A percentile compares a stretch with the other conserved stretches of the same genome.
phyloP scores from a whole-genome alignment of 2,329 filamentous ascomycete genomes.

The Hypoxylon sp. region DNA sequence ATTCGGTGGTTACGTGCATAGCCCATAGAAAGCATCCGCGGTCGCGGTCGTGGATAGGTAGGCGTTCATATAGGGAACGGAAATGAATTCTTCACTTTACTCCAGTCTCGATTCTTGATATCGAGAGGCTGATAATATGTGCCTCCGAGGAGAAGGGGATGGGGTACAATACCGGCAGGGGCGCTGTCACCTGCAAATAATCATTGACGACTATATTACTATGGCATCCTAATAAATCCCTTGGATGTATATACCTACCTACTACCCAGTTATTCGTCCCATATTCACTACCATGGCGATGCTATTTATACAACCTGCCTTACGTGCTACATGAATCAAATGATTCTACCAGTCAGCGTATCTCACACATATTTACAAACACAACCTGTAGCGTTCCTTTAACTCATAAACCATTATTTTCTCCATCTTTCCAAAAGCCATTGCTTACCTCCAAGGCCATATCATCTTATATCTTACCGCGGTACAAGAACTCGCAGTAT shows the following conservation, averaged over 20 bases:
- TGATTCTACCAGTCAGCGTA: too few relatives aligned
- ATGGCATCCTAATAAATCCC: background rate
- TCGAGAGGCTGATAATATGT: slow-evolving; percentile 5
- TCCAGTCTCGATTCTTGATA: slow-evolving; percentile 18
- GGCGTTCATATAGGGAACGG: slow-evolving; percentile 50
- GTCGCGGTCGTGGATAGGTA: slow-evolving; percentile 49
- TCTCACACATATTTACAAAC: too few relatives aligned
- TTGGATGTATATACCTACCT: background rate
- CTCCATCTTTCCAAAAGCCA: slow-evolving; percentile 11
- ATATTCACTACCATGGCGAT: background rate
- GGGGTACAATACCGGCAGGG: background rate
- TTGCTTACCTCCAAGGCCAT: slow-evolving; percentile 12
- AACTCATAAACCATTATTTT: background rate
- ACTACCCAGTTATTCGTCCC: background rate
- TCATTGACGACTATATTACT: background rate
- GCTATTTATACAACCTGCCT: too few relatives aligned
- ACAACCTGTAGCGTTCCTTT: too few relatives aligned
- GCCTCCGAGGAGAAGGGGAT: slow-evolving; percentile 3
- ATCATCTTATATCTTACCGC: too few relatives aligned
- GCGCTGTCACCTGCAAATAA: background rate
- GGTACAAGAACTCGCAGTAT: too few relatives aligned
- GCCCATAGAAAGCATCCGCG: slow-evolving; percentile 55
- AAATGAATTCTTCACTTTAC: slow-evolving; percentile 46
- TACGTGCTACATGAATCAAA: too few relatives aligned
- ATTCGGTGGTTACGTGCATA: slow-evolving; percentile 60